Base-by-base conservation (phyloP, 768 basidiomycete genomes). In the Boletus coccyginus region DNA sequence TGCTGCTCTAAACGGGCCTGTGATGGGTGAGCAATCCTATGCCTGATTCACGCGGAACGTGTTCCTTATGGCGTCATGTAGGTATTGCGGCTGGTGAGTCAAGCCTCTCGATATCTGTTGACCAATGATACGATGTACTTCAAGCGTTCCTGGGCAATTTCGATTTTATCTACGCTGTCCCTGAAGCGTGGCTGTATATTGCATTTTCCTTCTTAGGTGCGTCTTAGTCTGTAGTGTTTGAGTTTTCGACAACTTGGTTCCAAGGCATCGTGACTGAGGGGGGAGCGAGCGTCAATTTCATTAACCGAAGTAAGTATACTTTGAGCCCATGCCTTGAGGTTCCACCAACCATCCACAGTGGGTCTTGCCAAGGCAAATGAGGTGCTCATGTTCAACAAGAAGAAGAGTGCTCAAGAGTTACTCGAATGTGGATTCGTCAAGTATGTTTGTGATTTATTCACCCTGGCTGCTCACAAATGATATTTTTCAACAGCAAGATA, bases 1-100 rank as follows among this genome's bases (percentile, higher is more conserved):
- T 13, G 87, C 86, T 13, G 87, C 85, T 2, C 60, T 90, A 21
- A 88, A 90, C 59, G 88, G 88, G 0, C 88, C 88, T 17, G 88
- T 86, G 6, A 83, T 90, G 80, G 88, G 87, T 86, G 67, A 57
- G 62, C 16, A 12, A 17, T 16, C 7, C 19, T 12, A 7, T 27
- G 8, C n/a, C 12, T 7, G 29, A 21, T 11, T 27, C 27, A 21
- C 16, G 40, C 46, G 46, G 40, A 61, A 33, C 8, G 13, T 41
- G 32, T 29, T 32, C 14, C 39, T 64, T 7, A 68, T 40, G 3
- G 21, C 36, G 19, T 29, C 35, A 7, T 17, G 31, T 45, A 88
- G 86, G 86, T 17, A 88, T 88, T 46, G 81, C 84, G 39, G 85
- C 87, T 56, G 86, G 86, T 84, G 40, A 50, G 48, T 38, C 42